Conservation (phyloP, 176 grass and related monocot genomes). For the Carex cristatella region DNA sequence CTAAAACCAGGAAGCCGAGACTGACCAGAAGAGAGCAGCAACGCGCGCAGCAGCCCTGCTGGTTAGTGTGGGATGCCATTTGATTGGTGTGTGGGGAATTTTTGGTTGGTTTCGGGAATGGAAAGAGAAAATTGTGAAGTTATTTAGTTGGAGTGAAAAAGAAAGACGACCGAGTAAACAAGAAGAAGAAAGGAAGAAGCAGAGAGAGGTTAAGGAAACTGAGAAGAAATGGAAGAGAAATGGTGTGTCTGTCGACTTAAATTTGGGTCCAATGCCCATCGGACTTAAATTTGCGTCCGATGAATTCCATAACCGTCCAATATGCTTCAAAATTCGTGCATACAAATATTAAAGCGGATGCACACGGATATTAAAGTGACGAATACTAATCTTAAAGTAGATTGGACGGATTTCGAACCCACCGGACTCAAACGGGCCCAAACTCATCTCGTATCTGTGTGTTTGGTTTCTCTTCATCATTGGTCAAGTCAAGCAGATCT, state of each 20-base stretch:
- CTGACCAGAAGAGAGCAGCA: constrained; percentile 15
- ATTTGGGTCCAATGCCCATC: too few relatives aligned
- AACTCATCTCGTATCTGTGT: too few relatives aligned
- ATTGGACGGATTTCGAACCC: too few relatives aligned
- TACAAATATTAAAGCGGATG: too few relatives aligned
- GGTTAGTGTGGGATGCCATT: background rate
- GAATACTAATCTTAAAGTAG: too few relatives aligned
- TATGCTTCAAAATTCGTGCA: too few relatives aligned
- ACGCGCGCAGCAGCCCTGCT: background rate
- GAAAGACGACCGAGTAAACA: background rate
- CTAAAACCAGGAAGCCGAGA: constrained; percentile 28
- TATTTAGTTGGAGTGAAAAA: background rate
- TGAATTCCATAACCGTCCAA: too few relatives aligned
- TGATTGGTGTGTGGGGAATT: background rate
- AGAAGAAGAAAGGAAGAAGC: background rate
- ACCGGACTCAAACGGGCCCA: too few relatives aligned
- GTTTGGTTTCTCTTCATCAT: background rate
- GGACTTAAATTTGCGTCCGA: too few relatives aligned
- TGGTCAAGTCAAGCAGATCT: background rate
- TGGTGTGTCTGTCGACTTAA: background rate
- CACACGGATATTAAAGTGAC: too few relatives aligned
- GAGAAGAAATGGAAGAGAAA: background rate
- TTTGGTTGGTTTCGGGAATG: background rate
- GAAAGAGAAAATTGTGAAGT: background rate
- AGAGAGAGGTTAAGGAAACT: background rate